phyloP scores from a whole-genome alignment of 2,329 filamentous ascomycete genomes.

The Fusarium anthophilum region DNA sequence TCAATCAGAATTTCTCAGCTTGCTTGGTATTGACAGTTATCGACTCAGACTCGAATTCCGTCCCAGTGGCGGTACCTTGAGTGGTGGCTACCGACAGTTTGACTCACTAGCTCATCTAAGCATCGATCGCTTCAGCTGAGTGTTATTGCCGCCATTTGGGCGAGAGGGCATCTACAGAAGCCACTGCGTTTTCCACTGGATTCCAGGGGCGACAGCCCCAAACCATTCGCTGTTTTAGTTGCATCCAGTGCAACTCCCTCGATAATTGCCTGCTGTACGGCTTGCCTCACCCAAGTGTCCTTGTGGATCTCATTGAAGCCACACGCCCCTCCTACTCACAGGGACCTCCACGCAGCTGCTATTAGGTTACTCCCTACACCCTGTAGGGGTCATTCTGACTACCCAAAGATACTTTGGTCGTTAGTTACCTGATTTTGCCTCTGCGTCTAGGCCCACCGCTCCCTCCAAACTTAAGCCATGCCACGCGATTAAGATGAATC shows the following conservation, averaged over 20 bases:
- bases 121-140: constrained; percentile 9
- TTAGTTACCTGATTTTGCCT: constrained; percentile 8
- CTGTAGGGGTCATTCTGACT: background rate
- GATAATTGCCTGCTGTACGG: background rate
- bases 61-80: constrained; percentile 22
- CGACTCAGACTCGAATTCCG: background rate
- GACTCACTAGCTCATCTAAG: background rate
- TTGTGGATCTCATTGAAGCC: background rate
- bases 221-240: constrained; percentile 16
- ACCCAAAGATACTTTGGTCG: background rate
- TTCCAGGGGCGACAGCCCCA: constrained; percentile 23
- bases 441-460: constrained; percentile 1
- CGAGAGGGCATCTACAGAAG: background rate
- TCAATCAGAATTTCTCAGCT: background rate
- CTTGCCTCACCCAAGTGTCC: background rate
- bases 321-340: constrained; percentile 2
- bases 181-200: constrained; percentile 9
- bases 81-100: constrained; percentile 30
- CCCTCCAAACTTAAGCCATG: background rate
- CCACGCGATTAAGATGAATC: constrained; percentile 11
- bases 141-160: background rate
- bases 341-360: background rate
- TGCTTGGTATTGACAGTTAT: background rate
- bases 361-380: constrained; percentile 4
- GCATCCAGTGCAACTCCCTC: constrained; percentile 16